phyloP scores from a whole-genome alignment of 2,329 filamentous ascomycete species.

The Rhinocladiella mackenziei region DNA sequence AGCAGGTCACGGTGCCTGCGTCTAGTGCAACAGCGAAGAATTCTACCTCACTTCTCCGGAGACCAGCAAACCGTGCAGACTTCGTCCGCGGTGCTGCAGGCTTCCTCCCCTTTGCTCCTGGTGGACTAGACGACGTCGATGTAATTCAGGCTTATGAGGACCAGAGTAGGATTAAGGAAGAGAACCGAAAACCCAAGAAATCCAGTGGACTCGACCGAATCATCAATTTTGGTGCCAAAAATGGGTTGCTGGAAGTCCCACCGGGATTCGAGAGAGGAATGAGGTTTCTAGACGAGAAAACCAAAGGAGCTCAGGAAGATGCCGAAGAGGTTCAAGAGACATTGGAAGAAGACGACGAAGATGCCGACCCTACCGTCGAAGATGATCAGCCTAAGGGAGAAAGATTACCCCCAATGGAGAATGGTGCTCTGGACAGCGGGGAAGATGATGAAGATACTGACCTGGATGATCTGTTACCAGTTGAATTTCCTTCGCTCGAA shows the following conservation, averaged over 20 bases:
- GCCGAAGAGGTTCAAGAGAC: constrained; percentile 67
- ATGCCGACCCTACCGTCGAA: constrained; percentile 19
- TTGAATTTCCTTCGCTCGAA: constrained; percentile 89
- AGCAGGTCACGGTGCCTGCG: constrained; percentile 86
- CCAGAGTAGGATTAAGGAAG: constrained; percentile 56
- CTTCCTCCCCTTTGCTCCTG: constrained; percentile 90
- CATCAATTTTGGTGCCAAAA: constrained; percentile 74
- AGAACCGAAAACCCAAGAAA: constrained; percentile 37
- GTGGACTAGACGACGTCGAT: constrained; percentile 81
- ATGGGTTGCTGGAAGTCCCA: constrained; percentile 72
- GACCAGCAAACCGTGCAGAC: constrained; percentile 79
- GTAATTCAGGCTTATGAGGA: constrained; percentile 80
- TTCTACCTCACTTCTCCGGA: constrained; percentile 81
- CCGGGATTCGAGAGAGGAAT: constrained; percentile 80
- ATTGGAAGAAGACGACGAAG: constrained; percentile 46
- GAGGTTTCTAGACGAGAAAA: constrained; percentile 61
- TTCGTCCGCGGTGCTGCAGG: constrained; percentile 90
- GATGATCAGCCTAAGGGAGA: constrained; percentile 13
- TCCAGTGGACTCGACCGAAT: constrained; percentile 67
- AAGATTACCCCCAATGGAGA: constrained; percentile 6
- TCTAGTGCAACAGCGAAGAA: constrained; percentile 90
- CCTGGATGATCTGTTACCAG: constrained; percentile 81
- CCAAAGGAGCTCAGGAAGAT: constrained; percentile 55
- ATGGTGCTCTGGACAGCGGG: constrained; percentile 27
- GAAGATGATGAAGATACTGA: constrained; percentile 52